Base-by-base conservation (phyloP, 768 basidiomycete genomes). In the Cytidiella melzeri region DNA sequence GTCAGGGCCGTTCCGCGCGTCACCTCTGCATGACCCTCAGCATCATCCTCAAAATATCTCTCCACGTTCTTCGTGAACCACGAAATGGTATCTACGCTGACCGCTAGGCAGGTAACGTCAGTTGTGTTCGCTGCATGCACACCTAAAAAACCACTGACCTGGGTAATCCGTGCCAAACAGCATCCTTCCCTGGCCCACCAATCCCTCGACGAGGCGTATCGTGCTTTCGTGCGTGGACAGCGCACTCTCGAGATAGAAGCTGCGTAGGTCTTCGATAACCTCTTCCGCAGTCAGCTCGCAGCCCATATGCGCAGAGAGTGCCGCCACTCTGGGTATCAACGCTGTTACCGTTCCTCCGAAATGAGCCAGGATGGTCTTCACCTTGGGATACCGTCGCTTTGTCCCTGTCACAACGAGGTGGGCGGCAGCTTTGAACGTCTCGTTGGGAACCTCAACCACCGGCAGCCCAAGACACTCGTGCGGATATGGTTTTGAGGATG, bases 341-440 rank as follows among this genome's bases (percentile, higher is more conserved):
- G 77, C 75, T 6, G 76, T 76, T 2, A 78, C 76, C 56, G 73
- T 81, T 1, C 87, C 87, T n/a, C 87, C 87, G 10, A 87, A 67
- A 60, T 88, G 87, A 18, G 87, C 77, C 7, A 90, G 76, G 28
- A 90, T 75, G 53, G 87, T 78, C 48, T 76, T 81, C 55, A 79
- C 69, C 47, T 77, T 66, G 19, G 73, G 63, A 57, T 77, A 86
- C 52, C 71, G 76, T 38, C 84, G 80, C 62, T 83, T 86, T 58
- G 72, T 76, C 41, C 84, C 83, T 0, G 83, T 76, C 20, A 88
- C 80, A 41, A 89, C 84, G 42, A 90, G 74, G 59, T 87, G 83
- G 3, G 85, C 80, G 27, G 85, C 85, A 1, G 84, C 87, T 67
- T 87, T 88, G 72, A 80, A 87, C 0, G 87, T 90, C 64, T 89